Conservation (phyloP, 2,329 filamentous ascomycete species). For the Ambrosiella cleistominuta region DNA sequence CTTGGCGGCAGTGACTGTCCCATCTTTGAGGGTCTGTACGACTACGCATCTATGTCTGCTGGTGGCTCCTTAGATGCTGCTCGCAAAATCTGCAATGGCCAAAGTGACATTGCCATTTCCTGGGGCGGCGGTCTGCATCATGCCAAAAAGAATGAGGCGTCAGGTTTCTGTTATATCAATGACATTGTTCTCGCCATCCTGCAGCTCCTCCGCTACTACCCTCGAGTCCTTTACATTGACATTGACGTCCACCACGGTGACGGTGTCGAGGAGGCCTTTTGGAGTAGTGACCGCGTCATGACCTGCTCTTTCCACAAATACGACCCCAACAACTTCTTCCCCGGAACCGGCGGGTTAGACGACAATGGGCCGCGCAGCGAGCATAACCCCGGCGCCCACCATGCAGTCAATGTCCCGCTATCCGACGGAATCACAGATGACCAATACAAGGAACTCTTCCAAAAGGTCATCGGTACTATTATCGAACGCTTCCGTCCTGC, state of each 20-base stretch:
- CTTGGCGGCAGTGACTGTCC: slow-evolving; percentile 85
- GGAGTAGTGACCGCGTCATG: slow-evolving; percentile 75
- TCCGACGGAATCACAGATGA: slow-evolving; percentile 82
- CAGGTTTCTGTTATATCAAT: slow-evolving; percentile 97
- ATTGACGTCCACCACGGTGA: slow-evolving; percentile 88
- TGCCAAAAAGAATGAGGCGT: slow-evolving; percentile 84
- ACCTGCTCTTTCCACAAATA: slow-evolving; percentile 96
- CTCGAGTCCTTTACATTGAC: slow-evolving; percentile 84
- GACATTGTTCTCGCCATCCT: slow-evolving; percentile 92
- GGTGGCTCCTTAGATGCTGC: slow-evolving; percentile 84
- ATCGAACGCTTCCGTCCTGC: slow-evolving; percentile 72
- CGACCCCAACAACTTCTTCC: slow-evolving; percentile 68
- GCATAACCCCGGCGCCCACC: slow-evolving; percentile 72
- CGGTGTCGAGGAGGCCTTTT: slow-evolving; percentile 80
- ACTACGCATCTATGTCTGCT: slow-evolving; percentile 87
- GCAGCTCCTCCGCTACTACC: slow-evolving; percentile 63
- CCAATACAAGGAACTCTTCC: slow-evolving; percentile 74
- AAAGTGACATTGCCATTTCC: slow-evolving; percentile 91
- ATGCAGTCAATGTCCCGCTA: slow-evolving; percentile 77
- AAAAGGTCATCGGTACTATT: slow-evolving; percentile 59
- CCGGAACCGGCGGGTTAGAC: slow-evolving; percentile 72
- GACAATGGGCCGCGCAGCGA: slow-evolving; percentile 72
- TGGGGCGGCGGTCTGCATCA: slow-evolving; percentile 96
- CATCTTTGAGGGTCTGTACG: slow-evolving; percentile 86
- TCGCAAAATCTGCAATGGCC: slow-evolving; percentile 65